These are phyloP conservation scores for Penicillium nordicum DNA, from an alignment of 2,329 filamentous ascomycete species.

Conservation along the genomic window DNA sequence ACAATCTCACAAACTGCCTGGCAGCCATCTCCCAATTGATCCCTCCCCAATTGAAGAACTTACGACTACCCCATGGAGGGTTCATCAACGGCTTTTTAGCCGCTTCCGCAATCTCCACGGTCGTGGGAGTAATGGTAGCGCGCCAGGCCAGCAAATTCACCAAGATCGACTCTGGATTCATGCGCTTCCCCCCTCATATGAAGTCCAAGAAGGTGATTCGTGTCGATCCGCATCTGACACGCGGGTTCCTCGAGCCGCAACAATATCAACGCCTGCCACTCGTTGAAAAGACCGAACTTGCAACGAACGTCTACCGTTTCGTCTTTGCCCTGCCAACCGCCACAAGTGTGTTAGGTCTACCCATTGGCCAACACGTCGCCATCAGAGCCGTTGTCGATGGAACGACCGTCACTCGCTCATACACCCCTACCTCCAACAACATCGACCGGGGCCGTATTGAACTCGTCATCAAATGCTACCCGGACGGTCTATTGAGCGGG, in stretches of 20 bases:
- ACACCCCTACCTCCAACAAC: constrained; percentile 47
- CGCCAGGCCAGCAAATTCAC: constrained; percentile 11
- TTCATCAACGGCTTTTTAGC: constrained; percentile 15
- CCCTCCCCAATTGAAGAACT: constrained; percentile 1
- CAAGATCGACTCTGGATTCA: constrained; percentile 21
- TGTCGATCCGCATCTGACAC: constrained; percentile 38
- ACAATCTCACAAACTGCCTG: background rate
- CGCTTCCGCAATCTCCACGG: constrained; percentile 12
- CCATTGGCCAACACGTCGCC: constrained; percentile 55
- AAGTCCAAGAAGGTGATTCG: constrained; percentile 40
- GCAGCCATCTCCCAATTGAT: constrained; percentile 2
- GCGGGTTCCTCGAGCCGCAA: constrained; percentile 50
- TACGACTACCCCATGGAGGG: constrained; percentile 11
- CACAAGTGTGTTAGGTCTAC: constrained; percentile 49
- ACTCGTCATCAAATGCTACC: constrained; percentile 34
- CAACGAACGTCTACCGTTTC: constrained; percentile 41
- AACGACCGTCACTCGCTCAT: constrained; percentile 49
- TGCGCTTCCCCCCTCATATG: constrained; percentile 34
- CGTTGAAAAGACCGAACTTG: constrained; percentile 19
- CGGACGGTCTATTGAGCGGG: constrained; percentile 30
- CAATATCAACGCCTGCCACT: constrained; percentile 49
- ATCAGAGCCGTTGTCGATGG: constrained; percentile 49
- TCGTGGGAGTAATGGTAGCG: constrained; percentile 9
- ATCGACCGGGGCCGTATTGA: constrained; percentile 31
- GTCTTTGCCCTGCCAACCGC: constrained; percentile 49